Percentiles rank a stretch among this genome's conserved stretches.
These are phyloP conservation scores for Saturnispora saitoi DNA, from an alignment of 805 yeast genomes.

Conservation along the genomic window DNA sequence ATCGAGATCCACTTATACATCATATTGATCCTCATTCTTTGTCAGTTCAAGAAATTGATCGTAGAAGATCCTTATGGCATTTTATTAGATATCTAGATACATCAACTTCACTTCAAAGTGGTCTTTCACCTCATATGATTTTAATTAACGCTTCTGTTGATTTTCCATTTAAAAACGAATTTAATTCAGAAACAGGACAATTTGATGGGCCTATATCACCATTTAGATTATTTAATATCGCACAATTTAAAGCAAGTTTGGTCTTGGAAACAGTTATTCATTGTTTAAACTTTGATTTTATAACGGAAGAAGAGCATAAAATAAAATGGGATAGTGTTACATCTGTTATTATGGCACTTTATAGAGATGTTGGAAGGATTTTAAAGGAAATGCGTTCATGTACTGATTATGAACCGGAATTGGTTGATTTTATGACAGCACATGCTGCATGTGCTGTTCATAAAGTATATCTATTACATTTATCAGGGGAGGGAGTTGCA, in stretches of 20 bases:
- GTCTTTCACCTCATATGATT: conserved; percentile 16
- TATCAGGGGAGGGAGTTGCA: conserved; percentile 9
- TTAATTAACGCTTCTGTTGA: conserved; percentile 13
- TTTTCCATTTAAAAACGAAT: conserved; percentile 13
- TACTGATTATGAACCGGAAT: conserved; percentile 40
- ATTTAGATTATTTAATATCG: conserved; percentile 11
- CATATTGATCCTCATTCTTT: conserved; percentile 8
- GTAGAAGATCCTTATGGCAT: conserved; percentile 13
- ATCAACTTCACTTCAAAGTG: conserved; percentile 12
- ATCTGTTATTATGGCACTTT: conserved; percentile 10
- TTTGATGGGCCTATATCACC: conserved; percentile 15
- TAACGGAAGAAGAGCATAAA: conserved; percentile 7
- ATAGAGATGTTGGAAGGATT: conserved; percentile 9
- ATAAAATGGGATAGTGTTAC: conserved; percentile 9
- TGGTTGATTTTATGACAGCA: conserved; percentile 73
- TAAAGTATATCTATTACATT: conserved; percentile 10
- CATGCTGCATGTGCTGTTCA: conserved; percentile 65
- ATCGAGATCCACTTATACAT: conserved; percentile 13
- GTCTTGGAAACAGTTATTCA: conserved; percentile 14
- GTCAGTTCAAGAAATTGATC: conserved; percentile 10
- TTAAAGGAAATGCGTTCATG: conserved; percentile 11
- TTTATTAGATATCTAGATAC: conserved; percentile 14
- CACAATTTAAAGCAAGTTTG: conserved; percentile 13
- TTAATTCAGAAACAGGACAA: conserved; percentile 8
- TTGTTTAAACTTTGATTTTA: conserved; percentile 13